A percentile compares a stretch with the other conserved stretches of the same genome.
phyloP scores from a whole-genome alignment of 2,329 filamentous ascomycete genomes.

The Aspergillus fijiensis region DNA sequence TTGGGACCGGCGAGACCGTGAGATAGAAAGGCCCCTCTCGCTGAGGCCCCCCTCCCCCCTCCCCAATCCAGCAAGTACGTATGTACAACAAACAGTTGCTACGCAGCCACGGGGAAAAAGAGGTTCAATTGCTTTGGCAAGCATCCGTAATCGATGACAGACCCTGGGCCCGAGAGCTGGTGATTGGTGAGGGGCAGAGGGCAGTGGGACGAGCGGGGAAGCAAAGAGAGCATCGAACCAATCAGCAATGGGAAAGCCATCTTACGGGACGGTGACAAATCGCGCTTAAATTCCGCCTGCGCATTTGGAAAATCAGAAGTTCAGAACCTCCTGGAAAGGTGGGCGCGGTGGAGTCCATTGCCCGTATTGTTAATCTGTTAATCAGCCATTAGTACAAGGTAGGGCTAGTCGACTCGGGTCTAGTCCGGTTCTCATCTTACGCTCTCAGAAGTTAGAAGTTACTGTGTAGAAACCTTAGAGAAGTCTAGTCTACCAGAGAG shows the following conservation, averaged over 20 bases:
- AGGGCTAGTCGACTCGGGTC: not conserved
- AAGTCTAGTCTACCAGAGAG: too few relatives aligned
- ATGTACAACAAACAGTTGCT: too few relatives aligned
- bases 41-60: too few relatives aligned
- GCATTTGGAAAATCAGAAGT: too few relatives aligned
- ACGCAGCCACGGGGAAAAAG: too few relatives aligned
- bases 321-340: too few relatives aligned
- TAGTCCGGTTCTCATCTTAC: not conserved
- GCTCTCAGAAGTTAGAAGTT: too few relatives aligned
- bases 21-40: too few relatives aligned
- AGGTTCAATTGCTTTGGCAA: conserved; percentile 1
- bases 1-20: not conserved
- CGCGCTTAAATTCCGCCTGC: not conserved
- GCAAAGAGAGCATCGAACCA: not conserved
- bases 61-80: too few relatives aligned
- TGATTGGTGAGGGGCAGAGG: not conserved
- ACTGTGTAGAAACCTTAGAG: too few relatives aligned
- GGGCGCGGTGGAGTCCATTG: not conserved
- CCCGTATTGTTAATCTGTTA: not conserved
- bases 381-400: not conserved
- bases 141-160: conserved; percentile 10
- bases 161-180: not conserved
- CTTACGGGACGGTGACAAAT: conserved; percentile 40
- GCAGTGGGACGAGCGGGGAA: not conserved
- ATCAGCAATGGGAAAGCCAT: conserved; percentile 10